Evolutionary conservation across 2,329 filamentous ascomycete genomes (phyloP), one percentile per base, ranked within the genome.

Genomic region (Colletotrichum godetiae): DNA sequence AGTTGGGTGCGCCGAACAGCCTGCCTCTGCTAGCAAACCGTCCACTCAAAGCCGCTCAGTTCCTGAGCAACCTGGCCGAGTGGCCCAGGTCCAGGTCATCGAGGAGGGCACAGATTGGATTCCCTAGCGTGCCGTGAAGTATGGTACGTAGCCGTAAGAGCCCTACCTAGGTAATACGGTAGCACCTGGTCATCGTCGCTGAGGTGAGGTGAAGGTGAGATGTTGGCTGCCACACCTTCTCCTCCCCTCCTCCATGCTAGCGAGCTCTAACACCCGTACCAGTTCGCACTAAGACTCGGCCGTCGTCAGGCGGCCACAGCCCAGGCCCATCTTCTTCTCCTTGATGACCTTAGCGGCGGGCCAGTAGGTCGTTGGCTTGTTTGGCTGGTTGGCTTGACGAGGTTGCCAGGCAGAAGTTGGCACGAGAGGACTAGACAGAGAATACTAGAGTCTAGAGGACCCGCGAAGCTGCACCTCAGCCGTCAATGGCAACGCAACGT

Each of bases 221-320:
- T 52, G 56, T 60, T 65, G 70, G 67, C 60, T 73, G 70, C 66
- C 70, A 73, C 55, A 63, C 69, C 58, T 60, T 12, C 35, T 27
- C 56, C 56, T 52, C 31, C 42, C 27, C 56, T 11, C 57, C 27
- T 68, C 27, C 27, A 42, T 46, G 33, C 64, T 53, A 63, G 35
- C 15, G 35, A 52, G 58, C 58, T 63, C 65, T 55, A 52, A 42
- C 19, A 68, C 27, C 56, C 59, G 53, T 66, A 69, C 57, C 69
- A 69, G 66, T 72, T 72, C 58, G 65, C 65, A 72, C 66, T 55
- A 72, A 59, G 19, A 55, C 37, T 22, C 46, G n/a, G 58, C 69
- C 69, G 42, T 68, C 69, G 11, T 33, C 27, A 56, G 64, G 59
- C 27, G 58, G 65, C 58, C 69, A 52, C 52, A 63, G 69, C 58